Evolutionary conservation across 139 green algal genomes (phyloP).

Genomic region (Chlorella sp.): DNA sequence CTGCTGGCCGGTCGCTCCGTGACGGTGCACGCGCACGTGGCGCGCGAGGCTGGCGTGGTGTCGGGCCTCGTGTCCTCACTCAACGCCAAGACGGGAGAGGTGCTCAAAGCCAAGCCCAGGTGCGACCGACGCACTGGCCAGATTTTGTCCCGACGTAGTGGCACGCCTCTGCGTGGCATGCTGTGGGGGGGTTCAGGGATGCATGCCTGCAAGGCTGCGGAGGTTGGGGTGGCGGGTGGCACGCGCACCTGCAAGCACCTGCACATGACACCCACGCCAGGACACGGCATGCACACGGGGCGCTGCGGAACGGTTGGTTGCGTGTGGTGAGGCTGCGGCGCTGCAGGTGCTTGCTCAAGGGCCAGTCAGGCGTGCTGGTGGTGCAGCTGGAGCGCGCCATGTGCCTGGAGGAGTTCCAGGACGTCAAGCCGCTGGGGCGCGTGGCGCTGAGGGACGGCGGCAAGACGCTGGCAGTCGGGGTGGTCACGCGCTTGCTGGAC

Average conservation of each 20-base stretch:
- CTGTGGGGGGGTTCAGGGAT: too few relatives aligned
- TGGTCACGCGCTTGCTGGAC: constrained; percentile 43
- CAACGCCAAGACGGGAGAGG: constrained; percentile 65
- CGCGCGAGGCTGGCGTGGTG: constrained; percentile 62
- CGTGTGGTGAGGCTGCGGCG: background rate
- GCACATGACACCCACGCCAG: too few relatives aligned
- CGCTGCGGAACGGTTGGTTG: too few relatives aligned
- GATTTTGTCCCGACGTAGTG: too few relatives aligned
- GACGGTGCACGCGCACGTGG: constrained; percentile 67
- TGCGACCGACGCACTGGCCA: too few relatives aligned
- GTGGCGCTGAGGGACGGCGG: constrained; percentile 78
- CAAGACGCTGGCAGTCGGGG: constrained; percentile 81
- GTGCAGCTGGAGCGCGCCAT: constrained; percentile 54
- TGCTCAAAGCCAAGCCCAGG: constrained; percentile 50
- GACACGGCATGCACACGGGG: too few relatives aligned
- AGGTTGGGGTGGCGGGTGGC: too few relatives aligned
- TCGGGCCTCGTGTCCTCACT: constrained; percentile 59
- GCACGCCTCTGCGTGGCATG: too few relatives aligned
- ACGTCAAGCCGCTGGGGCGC: constrained; percentile 71
- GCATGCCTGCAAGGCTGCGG: too few relatives aligned
- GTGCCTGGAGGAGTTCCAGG: constrained; percentile 69
- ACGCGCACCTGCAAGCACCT: too few relatives aligned
- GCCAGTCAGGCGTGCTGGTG: constrained; percentile 75
- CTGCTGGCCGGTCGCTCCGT: constrained; percentile 68
- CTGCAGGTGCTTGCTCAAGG: constrained; percentile 54